phyloP scores from a whole-genome alignment of 1,284 basidiomycete genomes.

The Tremellales sp. region DNA sequence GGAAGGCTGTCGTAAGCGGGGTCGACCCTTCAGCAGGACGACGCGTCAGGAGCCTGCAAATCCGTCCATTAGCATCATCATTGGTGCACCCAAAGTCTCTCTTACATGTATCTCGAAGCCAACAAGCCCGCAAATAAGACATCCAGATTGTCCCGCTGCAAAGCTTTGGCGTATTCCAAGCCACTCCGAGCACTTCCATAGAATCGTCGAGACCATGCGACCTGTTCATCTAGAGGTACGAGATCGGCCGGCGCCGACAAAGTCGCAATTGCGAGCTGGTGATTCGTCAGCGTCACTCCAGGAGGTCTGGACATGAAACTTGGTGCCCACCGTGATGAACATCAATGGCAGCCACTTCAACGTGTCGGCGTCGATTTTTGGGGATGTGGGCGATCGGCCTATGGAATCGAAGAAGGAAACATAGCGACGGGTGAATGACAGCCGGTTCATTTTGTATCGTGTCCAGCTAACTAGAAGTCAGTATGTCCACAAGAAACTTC shows the following conservation, averaged over 20 bases:
- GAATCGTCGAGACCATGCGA: conserved; percentile 46
- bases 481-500: conserved; percentile 1
- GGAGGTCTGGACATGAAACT: background rate
- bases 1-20: conserved; percentile 49
- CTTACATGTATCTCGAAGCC: conserved; percentile 49
- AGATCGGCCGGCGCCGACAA: conserved; percentile 47
- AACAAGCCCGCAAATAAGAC: conserved; percentile 49
- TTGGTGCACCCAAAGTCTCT: background rate
- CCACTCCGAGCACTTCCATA: conserved; percentile 48
- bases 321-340: conserved; percentile 48
- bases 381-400: conserved; percentile 41
- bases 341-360: conserved; percentile 50
- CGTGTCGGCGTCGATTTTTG: conserved; percentile 46
- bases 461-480: conserved; percentile 48
- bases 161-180: conserved; percentile 49
- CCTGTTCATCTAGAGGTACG: conserved; percentile 43
- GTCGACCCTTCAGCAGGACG: conserved; percentile 50
- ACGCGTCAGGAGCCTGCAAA: conserved; percentile 44
- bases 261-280: conserved; percentile 48
- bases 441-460: conserved; percentile 49
- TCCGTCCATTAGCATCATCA: background rate
- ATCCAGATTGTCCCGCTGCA: conserved; percentile 50
- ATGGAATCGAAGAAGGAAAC: conserved; percentile 47
- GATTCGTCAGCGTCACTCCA: background rate
- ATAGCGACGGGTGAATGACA: conserved; percentile 45